Evolutionary conservation across 2,329 filamentous ascomycete species (phyloP).

Genomic region (Fusarium miscanthi): DNA sequence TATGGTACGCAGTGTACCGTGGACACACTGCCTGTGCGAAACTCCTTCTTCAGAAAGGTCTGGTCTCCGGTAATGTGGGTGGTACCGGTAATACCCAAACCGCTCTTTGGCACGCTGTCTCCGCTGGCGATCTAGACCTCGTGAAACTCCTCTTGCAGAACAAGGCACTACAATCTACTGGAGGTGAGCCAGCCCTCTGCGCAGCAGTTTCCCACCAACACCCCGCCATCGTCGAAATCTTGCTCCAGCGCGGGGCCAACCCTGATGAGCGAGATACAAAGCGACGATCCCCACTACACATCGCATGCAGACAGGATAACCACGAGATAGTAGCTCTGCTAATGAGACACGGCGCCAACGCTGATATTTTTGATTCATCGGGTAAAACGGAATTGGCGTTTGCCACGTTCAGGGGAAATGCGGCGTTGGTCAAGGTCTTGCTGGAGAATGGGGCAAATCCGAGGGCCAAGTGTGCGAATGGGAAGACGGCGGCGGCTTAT

Average conservation of each 20-base stretch:
- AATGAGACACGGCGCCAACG: neutral
- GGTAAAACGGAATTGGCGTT: neutral
- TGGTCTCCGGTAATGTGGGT: neutral
- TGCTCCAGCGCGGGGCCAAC: neutral
- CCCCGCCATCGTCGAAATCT: rapidly evolving
- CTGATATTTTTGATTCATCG: rapidly evolving
- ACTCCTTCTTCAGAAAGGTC: neutral
- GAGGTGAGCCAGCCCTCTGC: neutral
- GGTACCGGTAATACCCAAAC: rapidly evolving
- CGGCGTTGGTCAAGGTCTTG: neutral
- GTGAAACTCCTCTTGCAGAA: neutral
- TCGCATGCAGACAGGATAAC: neutral
- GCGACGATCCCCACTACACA: neutral
- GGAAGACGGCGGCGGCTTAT: slow-evolving; percentile 2
- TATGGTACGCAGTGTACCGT: neutral
- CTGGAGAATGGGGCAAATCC: slow-evolving; percentile 1
- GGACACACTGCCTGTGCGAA: neutral
- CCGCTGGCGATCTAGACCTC: neutral
- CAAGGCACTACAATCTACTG: rapidly evolving
- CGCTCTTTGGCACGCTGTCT: neutral
- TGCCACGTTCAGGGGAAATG: neutral
- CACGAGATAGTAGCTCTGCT: neutral
- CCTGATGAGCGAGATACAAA: neutral
- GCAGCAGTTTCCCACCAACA: rapidly evolving
- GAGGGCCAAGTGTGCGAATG: slow-evolving; percentile 2